A percentile compares a stretch with the other conserved stretches of the same genome.
phyloP scores from a whole-genome alignment of 2,329 filamentous ascomycete species.

The Hypoxylon sp. region DNA sequence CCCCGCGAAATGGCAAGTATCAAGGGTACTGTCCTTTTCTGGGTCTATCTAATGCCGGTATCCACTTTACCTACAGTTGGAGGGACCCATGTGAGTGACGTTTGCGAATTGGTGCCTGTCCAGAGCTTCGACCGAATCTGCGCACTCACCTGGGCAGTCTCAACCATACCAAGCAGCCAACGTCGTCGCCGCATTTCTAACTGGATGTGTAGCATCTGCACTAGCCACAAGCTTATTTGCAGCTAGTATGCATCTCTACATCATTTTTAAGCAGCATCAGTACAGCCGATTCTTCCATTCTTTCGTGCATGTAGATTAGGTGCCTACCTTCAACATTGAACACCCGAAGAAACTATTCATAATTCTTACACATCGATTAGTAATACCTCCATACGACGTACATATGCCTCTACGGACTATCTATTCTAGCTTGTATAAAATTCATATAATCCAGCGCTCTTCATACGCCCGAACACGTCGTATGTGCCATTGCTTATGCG shows the following conservation, averaged over 20 bases:
- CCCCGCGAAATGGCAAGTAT: conserved; percentile 15
- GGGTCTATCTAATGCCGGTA: conserved; percentile 37
- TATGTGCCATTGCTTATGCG: conserved; percentile 23
- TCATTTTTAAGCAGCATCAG: too few species aligned
- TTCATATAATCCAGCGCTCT: conserved; percentile 8
- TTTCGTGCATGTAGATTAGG: too few species aligned
- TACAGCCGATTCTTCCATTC: too few species aligned
- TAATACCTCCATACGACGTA: background rate
- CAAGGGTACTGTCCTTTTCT: conserved; percentile 29
- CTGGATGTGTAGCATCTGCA: conserved; percentile 27
- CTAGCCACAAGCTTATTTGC: conserved; percentile 6
- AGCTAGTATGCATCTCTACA: too few species aligned
- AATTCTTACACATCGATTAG: conserved; percentile 4
- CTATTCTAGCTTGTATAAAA: conserved; percentile 9
- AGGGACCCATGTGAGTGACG: conserved; percentile 46
- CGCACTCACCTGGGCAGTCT: background rate
- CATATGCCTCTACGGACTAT: background rate
- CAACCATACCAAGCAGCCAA: conserved; percentile 4
- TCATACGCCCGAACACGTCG: conserved; percentile 32
- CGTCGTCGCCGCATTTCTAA: conserved; percentile 34
- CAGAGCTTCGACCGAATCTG: conserved; percentile 33
- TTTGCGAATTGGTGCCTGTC: conserved; percentile 52
- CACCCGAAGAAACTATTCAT: background rate
- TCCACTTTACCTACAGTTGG: conserved; percentile 25
- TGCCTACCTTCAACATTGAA: background rate